Percentiles rank a stretch among this genome's conserved stretches.
Conservation (phyloP, 169 alveolate genomes). For the Eimeria falciformis region DNA sequence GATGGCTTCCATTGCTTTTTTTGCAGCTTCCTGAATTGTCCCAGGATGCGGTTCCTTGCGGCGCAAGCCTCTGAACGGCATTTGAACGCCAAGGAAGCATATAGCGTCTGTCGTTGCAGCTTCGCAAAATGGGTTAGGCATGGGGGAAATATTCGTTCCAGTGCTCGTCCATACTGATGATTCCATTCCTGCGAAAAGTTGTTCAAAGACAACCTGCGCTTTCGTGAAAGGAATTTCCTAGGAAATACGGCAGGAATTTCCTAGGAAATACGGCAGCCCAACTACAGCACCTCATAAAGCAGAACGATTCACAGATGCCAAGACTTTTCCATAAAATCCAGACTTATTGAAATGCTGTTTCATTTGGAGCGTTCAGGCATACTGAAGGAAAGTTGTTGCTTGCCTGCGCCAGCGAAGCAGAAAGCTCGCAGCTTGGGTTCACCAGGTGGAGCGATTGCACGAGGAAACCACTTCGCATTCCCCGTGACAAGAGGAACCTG, state of each 20-base stretch:
- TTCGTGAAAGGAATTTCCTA: background rate
- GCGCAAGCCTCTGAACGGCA: conserved; percentile 12
- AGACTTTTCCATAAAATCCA: background rate
- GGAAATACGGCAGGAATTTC: background rate
- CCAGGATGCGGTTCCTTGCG: conserved; percentile 18
- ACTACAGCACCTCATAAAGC: background rate
- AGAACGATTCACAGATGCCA: background rate
- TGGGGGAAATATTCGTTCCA: conserved; percentile 11
- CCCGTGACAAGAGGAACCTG: too few species aligned
- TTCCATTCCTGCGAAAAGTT: conserved; percentile 21
- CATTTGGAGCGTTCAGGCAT: background rate
- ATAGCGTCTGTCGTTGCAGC: background rate
- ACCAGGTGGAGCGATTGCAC: background rate
- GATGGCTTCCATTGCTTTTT: background rate
- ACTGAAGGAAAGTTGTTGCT: background rate
- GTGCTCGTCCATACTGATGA: background rate
- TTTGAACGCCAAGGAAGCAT: background rate
- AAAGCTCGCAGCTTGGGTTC: background rate
- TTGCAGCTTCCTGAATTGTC: background rate
- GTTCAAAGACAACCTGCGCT: background rate
- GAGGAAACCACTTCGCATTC: conserved; percentile 30
- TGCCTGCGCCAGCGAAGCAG: conserved; percentile 32
- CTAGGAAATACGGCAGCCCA: background rate
- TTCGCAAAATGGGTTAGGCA: conserved; percentile 33
- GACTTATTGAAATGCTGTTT: background rate